These are phyloP conservation scores for Pseudopithomyces maydicus DNA, from an alignment of 2,329 filamentous ascomycete species.

Conservation along the genomic window DNA sequence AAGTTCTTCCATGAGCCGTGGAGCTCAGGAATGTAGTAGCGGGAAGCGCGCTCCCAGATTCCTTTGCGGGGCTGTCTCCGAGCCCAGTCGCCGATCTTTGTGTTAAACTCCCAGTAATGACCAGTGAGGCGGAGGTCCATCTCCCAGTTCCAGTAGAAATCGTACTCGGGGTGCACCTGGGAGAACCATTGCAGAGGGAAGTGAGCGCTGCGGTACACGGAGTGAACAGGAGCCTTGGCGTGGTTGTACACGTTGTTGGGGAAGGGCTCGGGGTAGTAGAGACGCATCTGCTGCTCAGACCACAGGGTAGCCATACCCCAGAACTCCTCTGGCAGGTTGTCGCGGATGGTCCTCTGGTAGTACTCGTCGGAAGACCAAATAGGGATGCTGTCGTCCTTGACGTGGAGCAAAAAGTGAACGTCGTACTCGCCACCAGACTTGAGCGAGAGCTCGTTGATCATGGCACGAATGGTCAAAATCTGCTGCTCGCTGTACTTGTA, in stretches of 20 bases:
- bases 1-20: conserved; percentile 74
- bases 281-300: conserved; percentile 91
- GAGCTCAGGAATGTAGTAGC: conserved; percentile 72
- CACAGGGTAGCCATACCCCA: conserved; percentile 86
- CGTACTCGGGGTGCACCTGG: conserved; percentile 57
- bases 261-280: conserved; percentile 85
- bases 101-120: conserved; percentile 81
- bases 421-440: conserved; percentile 87
- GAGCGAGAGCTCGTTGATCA: conserved; percentile 81
- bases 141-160: conserved; percentile 82
- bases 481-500: conserved; percentile 80
- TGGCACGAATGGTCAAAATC: conserved; percentile 77
- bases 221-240: conserved; percentile 71
- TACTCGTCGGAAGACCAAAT: conserved; percentile 77
- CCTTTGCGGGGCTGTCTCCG: conserved; percentile 72
- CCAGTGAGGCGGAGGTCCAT: conserved; percentile 82
- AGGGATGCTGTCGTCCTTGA: conserved; percentile 75
- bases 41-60: conserved; percentile 74
- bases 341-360: conserved; percentile 70
- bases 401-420: conserved; percentile 82
- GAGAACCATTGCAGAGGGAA: conserved; percentile 59
- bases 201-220: conserved; percentile 75
- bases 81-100: conserved; percentile 67
- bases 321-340: conserved; percentile 81
- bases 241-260: conserved; percentile 75